Evolutionary conservation across 345 rosid genomes (phyloP).

Genomic region (Salix purpurea): DNA sequence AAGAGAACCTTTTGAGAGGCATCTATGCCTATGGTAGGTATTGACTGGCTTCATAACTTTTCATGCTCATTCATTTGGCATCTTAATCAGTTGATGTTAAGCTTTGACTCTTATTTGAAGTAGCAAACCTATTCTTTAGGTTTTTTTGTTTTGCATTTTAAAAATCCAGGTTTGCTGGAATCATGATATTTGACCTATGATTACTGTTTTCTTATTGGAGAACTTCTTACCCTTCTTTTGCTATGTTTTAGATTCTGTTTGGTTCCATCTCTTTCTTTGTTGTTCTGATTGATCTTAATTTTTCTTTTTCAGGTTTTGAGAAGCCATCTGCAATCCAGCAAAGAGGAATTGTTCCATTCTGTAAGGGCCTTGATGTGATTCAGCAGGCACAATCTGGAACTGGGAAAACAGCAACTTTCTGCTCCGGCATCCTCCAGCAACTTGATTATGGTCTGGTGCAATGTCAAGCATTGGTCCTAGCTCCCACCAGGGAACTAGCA

Average conservation of each 20-base stretch:
- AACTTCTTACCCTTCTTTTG: neutral
- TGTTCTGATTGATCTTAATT: neutral
- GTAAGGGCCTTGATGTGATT: constrained; percentile 90
- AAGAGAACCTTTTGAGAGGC: constrained; percentile 78
- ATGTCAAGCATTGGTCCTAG: constrained; percentile 84
- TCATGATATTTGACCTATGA: neutral
- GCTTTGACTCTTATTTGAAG: neutral
- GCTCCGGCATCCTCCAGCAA: constrained; percentile 89
- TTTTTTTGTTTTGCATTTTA: neutral
- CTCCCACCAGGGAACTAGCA: constrained; percentile 89
- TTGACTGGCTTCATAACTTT: neutral
- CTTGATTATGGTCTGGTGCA: constrained; percentile 61
- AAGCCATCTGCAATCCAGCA: constrained; percentile 98
- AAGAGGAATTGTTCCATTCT: constrained; percentile 88
- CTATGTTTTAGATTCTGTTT: neutral
- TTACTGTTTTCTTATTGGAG: neutral
- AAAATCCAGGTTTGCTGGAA: neutral
- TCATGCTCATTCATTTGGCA: neutral
- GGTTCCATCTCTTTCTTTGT: neutral
- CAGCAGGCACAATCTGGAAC: constrained; percentile 98
- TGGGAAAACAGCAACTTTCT: constrained; percentile 90
- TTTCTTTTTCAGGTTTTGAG: constrained; percentile 45
- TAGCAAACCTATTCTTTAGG: neutral
- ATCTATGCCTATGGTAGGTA: constrained; percentile 85
- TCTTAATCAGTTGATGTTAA: neutral